Percentiles rank a stretch among this genome's conserved stretches.
Evolutionary conservation across 108 stramenopile genomes (phyloP).

Genomic region (Pseudonitzschia multistriata): DNA sequence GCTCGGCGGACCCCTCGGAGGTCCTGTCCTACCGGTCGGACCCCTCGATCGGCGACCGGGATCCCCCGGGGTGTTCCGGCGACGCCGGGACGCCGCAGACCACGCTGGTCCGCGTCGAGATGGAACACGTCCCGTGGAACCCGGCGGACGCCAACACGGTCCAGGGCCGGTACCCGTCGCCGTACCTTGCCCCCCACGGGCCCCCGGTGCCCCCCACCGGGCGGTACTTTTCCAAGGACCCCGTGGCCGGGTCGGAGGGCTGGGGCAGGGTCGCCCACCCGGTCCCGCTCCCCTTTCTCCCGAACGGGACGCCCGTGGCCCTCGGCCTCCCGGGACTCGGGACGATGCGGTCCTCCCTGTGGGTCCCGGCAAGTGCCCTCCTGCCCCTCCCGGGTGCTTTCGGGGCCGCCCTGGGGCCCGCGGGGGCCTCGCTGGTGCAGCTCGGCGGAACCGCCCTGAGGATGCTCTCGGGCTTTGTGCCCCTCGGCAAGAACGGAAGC

Average conservation of each 20-base stretch:
- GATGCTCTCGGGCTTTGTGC: slow-evolving; percentile 36
- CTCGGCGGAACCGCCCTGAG: slow-evolving; percentile 50
- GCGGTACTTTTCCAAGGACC: slow-evolving; percentile 15
- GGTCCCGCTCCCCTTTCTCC: neutral
- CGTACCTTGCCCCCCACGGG: neutral
- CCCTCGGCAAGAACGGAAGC: slow-evolving; percentile 7
- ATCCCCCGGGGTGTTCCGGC: neutral
- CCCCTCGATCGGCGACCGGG: neutral
- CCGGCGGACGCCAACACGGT: slow-evolving; percentile 58
- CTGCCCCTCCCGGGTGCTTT: slow-evolving; percentile 21
- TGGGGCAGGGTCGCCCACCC: slow-evolving; percentile 31
- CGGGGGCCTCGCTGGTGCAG: slow-evolving; percentile 36
- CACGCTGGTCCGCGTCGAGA: slow-evolving; percentile 37
- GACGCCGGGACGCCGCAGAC: slow-evolving; percentile 1
- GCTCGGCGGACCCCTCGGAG: neutral
- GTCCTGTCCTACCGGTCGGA: neutral
- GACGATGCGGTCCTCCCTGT: slow-evolving; percentile 43
- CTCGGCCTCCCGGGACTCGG: slow-evolving; percentile 41
- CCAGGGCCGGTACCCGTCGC: slow-evolving; percentile 52
- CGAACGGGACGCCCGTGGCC: slow-evolving; percentile 37
- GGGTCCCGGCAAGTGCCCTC: slow-evolving; percentile 16
- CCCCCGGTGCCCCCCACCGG: neutral
- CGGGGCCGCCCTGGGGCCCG: slow-evolving; percentile 16
- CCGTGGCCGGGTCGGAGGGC: slow-evolving; percentile 50
- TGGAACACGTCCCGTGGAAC: slow-evolving; percentile 50